phyloP scores from a whole-genome alignment of 208 protist species.

The Phytomonas sp. region DNA sequence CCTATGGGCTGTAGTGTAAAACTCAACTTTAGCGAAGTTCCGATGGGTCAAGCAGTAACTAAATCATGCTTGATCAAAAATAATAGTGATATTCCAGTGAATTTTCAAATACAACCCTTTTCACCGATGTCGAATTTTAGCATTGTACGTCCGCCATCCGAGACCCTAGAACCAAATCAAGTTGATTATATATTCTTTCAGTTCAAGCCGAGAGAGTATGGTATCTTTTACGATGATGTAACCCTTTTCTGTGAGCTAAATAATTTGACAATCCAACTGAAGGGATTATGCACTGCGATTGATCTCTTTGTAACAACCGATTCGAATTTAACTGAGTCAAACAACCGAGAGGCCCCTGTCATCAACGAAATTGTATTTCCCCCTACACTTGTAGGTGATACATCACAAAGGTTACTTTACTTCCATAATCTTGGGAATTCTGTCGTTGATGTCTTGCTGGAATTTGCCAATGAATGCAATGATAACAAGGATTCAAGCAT shows the following conservation, averaged over 20 bases:
- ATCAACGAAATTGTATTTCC: conserved; percentile 24
- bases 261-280: conserved; percentile 27
- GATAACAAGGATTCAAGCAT: background rate
- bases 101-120: conserved; percentile 37
- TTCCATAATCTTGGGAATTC: conserved; percentile 54
- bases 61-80: conserved; percentile 36
- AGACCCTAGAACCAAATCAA: conserved; percentile 17
- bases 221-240: conserved; percentile 10
- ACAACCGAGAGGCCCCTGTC: conserved; percentile 16
- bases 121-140: conserved; percentile 54
- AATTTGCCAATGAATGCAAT: conserved; percentile 12
- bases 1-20: background rate
- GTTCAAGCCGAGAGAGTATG: conserved; percentile 58
- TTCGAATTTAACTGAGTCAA: conserved; percentile 11
- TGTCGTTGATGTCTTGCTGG: conserved; percentile 40
- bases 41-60: conserved; percentile 34
- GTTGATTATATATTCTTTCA: conserved; percentile 31
- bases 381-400: conserved; percentile 23
- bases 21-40: conserved; percentile 58
- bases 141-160: conserved; percentile 27
- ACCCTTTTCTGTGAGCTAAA: conserved; percentile 16
- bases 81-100: conserved; percentile 17
- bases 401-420: conserved; percentile 10
- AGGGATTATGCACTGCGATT: conserved; percentile 40
- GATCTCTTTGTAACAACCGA: conserved; percentile 37